Conservation (phyloP, 2,329 filamentous ascomycete genomes). For the Thielaviopsis musarum region DNA sequence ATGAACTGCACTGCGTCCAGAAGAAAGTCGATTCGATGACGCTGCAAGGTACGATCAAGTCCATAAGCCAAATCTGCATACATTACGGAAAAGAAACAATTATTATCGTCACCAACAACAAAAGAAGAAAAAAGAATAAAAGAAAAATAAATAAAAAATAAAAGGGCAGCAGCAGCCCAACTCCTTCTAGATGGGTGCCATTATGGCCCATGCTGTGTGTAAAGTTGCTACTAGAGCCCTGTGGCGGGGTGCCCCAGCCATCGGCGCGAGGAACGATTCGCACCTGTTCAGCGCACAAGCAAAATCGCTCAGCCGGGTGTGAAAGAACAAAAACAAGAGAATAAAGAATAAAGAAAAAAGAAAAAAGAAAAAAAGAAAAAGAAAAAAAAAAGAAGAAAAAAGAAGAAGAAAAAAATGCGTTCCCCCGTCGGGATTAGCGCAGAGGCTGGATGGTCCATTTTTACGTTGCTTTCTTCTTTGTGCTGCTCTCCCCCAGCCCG, state of each 20-base stretch:
- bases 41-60: background rate
- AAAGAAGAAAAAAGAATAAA: background rate
- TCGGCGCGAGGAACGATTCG: background rate
- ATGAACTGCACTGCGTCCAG: background rate
- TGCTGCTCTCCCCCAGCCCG: conserved; percentile 6
- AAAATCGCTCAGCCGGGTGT: background rate
- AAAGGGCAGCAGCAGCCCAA: too few species aligned
- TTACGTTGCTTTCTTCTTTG: background rate
- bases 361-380: background rate
- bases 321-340: background rate
- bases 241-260: background rate
- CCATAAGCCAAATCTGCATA: background rate
- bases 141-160: too few species aligned
- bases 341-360: background rate
- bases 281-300: background rate
- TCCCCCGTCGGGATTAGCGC: background rate
- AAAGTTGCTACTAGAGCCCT: too few species aligned
- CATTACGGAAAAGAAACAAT: background rate
- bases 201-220: too few species aligned
- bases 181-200: too few species aligned
- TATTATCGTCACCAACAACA: background rate
- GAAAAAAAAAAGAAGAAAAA: background rate
- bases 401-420: background rate
- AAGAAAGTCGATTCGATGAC: background rate
- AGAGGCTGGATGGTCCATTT: background rate